Evolutionary conservation across 371 early-diverging fungal species (phyloP).

Genomic region (Apophysomyces trapeziformis): DNA sequence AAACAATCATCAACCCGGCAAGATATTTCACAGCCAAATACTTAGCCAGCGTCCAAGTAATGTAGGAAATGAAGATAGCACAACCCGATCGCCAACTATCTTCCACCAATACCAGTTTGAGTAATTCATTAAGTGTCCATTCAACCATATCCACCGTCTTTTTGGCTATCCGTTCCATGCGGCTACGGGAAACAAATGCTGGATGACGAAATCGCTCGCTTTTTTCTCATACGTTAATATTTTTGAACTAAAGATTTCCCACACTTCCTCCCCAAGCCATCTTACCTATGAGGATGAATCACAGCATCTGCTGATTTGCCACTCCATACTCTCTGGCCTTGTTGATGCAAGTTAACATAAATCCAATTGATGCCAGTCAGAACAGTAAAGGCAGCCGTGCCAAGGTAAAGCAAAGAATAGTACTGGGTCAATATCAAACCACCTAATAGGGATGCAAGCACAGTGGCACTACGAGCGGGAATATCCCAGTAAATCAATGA

Average conservation of each 20-base stretch:
- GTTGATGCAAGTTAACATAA: conserved; percentile 15
- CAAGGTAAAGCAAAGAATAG: conserved; percentile 15
- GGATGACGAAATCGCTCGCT: background rate
- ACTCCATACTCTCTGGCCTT: conserved; percentile 9
- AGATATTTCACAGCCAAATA: conserved; percentile 3
- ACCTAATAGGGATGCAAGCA: background rate
- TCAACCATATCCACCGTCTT: conserved; percentile 7
- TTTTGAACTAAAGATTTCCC: no score
- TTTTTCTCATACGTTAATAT: background rate
- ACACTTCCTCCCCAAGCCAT: background rate
- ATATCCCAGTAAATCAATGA: conserved; percentile 16
- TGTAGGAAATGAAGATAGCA: conserved; percentile 11
- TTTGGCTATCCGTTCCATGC: background rate
- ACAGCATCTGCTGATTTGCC: conserved; percentile 10
- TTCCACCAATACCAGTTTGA: conserved; percentile 14
- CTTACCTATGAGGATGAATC: conserved; percentile 15
- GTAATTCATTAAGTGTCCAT: background rate
- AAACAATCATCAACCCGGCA: background rate
- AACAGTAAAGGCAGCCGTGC: conserved; percentile 7
- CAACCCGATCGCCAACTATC: conserved; percentile 10
- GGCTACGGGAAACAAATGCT: conserved; percentile 6
- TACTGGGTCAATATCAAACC: conserved; percentile 3
- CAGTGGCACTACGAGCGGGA: conserved; percentile 13
- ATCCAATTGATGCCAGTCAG: conserved; percentile 12
- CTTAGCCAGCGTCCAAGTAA: conserved; percentile 11